phyloP scores from a whole-genome alignment of 352 stramenopile genomes.

The Globisporangium nunn region DNA sequence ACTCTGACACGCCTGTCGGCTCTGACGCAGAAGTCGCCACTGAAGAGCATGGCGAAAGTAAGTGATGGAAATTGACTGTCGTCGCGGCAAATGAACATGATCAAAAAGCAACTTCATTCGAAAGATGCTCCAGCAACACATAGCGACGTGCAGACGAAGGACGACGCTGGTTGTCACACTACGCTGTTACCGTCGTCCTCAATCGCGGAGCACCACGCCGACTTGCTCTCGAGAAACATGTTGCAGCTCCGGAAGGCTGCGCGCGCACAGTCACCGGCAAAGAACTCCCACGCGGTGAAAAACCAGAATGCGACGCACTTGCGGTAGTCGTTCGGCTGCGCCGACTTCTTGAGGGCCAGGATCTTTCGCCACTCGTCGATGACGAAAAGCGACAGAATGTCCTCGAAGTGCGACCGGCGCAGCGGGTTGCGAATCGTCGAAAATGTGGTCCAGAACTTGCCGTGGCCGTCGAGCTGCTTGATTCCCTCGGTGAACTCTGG shows the following conservation, averaged over 20 bases:
- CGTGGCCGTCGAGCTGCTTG: slow-evolving; percentile 71
- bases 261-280: slow-evolving; percentile 66
- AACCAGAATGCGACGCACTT: slow-evolving; percentile 87
- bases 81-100: background rate
- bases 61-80: background rate
- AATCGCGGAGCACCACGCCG: slow-evolving; percentile 23
- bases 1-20: slow-evolving; percentile 30
- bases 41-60: slow-evolving; percentile 6
- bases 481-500: slow-evolving; percentile 63
- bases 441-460: slow-evolving; percentile 81
- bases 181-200: slow-evolving; percentile 14
- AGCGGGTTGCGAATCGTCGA: slow-evolving; percentile 71
- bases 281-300: slow-evolving; percentile 80
- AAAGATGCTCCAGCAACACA: background rate
- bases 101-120: slow-evolving; percentile 3
- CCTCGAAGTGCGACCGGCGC: slow-evolving; percentile 63
- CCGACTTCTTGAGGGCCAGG: slow-evolving; percentile 75
- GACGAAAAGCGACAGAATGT: slow-evolving; percentile 64
- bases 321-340: slow-evolving; percentile 80
- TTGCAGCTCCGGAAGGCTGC: slow-evolving; percentile 76
- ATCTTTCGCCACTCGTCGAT: slow-evolving; percentile 71
- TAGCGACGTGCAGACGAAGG: background rate
- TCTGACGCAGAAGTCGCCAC: slow-evolving; percentile 1
- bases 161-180: slow-evolving; percentile 17
- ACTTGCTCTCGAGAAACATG: slow-evolving; percentile 79